A percentile compares a stretch with the other conserved stretches of the same genome.
These are phyloP conservation scores for Nephromyces sp. DNA, from an alignment of 169 alveolate genomes.

Conservation along the genomic window DNA sequence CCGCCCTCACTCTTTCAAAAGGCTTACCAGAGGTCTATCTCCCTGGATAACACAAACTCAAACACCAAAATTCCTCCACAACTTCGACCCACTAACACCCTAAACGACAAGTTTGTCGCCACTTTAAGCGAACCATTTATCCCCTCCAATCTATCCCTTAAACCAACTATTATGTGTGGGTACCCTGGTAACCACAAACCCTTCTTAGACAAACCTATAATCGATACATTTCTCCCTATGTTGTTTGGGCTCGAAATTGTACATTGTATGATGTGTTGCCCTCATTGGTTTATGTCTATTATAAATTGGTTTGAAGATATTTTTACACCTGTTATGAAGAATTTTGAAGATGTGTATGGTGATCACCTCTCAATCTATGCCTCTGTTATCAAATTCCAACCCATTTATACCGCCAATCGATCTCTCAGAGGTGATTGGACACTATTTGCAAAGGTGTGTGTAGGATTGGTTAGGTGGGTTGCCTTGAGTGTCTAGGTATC, in stretches of 20 bases:
- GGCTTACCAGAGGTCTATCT: no score
- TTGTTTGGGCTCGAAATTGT: slow-evolving; percentile 19
- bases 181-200: slow-evolving; percentile 20
- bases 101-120: no score
- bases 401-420: slow-evolving; percentile 19
- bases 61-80: no score
- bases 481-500: no score
- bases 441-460: slow-evolving; percentile 37
- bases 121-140: no score
- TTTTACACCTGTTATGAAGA: slow-evolving; percentile 7
- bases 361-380: slow-evolving; percentile 1
- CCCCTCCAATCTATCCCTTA: no score
- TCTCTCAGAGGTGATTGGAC: slow-evolving; percentile 30
- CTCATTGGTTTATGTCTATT: slow-evolving; percentile 37
- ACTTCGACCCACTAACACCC: no score
- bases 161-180: slow-evolving; percentile 11
- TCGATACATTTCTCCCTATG: slow-evolving; percentile 5
- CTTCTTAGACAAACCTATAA: slow-evolving; percentile 18
- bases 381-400: slow-evolving; percentile 28
- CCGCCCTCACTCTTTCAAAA: no score
- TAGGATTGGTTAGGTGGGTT: no score
- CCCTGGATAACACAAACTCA: no score
- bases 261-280: slow-evolving; percentile 30
- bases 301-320: slow-evolving; percentile 11
- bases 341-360: slow-evolving; percentile 10